These are phyloP conservation scores for Scleromitrula shiraiana DNA, from an alignment of 2,329 filamentous ascomycete genomes.

Conservation along the genomic window DNA sequence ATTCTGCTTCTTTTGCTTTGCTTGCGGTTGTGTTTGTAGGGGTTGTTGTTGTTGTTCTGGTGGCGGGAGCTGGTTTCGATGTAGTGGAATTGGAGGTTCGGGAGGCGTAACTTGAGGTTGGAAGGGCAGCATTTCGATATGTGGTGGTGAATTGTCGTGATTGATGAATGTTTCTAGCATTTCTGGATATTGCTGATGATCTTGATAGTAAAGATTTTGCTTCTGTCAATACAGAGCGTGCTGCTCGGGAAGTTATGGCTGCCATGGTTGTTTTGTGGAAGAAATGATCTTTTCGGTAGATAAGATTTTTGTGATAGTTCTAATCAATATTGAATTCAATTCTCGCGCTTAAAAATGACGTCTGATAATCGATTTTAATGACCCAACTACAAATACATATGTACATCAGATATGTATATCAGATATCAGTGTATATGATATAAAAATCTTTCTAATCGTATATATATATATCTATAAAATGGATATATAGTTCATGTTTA, in stretches of 20 bases:
- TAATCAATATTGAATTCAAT: background rate
- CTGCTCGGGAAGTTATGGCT: conserved; percentile 13
- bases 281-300: background rate
- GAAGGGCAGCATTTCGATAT: conserved; percentile 17
- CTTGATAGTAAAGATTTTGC: conserved; percentile 9
- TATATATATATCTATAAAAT: too few species aligned
- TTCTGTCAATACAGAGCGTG: conserved; percentile 18
- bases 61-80: conserved; percentile 6
- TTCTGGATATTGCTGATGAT: background rate
- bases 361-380: too few species aligned
- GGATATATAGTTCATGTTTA: too few species aligned
- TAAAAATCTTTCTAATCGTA: too few species aligned
- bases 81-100: conserved; percentile 12
- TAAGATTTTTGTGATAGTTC: conserved; percentile 8
- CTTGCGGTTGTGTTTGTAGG: too few species aligned
- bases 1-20: conserved; percentile 43
- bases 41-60: background rate
- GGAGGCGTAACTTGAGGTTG: conserved; percentile 21
- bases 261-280: conserved; percentile 11
- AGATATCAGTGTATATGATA: too few species aligned
- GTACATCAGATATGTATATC: too few species aligned
- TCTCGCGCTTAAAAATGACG: background rate
- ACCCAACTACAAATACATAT: too few species aligned
- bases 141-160: conserved; percentile 20
- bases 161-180: background rate